Percentiles rank a stretch among this genome's conserved stretches.
phyloP scores from a whole-genome alignment of 2,329 filamentous ascomycete species.

The Claviceps fusiformis region DNA sequence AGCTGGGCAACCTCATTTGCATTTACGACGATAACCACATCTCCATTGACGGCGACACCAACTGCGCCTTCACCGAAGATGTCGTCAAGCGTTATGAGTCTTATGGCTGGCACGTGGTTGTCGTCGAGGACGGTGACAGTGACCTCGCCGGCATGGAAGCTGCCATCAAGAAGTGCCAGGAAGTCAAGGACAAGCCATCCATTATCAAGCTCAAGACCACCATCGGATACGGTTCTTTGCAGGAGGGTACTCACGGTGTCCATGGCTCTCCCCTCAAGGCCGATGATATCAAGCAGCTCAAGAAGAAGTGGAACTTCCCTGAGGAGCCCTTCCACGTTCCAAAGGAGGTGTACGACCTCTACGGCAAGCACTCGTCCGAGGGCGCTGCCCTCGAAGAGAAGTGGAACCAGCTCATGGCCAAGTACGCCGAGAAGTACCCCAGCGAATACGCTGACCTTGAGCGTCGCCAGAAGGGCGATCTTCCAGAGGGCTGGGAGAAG shows the following conservation, averaged over 20 bases:
- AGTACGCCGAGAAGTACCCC: constrained; percentile 69
- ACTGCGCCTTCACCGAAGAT: constrained; percentile 93
- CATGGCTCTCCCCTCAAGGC: constrained; percentile 93
- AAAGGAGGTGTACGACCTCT: constrained; percentile 85
- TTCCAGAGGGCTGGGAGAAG: constrained; percentile 96
- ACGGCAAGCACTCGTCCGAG: constrained; percentile 70
- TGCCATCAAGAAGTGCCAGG: constrained; percentile 72
- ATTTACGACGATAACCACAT: constrained; percentile 99
- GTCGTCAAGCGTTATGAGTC: constrained; percentile 88
- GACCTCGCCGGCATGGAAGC: constrained; percentile 80
- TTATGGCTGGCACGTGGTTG: constrained; percentile 88
- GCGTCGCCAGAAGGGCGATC: constrained; percentile 68
- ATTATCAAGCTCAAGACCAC: constrained; percentile 95
- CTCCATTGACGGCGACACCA: constrained; percentile 87
- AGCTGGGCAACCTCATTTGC: constrained; percentile 93
- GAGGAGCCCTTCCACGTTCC: constrained; percentile 86
- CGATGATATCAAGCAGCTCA: constrained; percentile 86
- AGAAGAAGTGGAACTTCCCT: constrained; percentile 90
- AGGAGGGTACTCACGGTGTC: constrained; percentile 87
- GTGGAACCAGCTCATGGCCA: constrained; percentile 87
- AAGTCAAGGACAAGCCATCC: constrained; percentile 89
- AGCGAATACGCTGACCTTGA: constrained; percentile 66
- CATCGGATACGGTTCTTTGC: constrained; percentile 89
- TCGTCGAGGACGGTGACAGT: constrained; percentile 76
- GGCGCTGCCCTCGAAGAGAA: constrained; percentile 84